Evolutionary conservation across 805 yeast genomes (phyloP), one percentile per base, ranked within the genome.

Genomic region (Pichia membranifaciens): DNA sequence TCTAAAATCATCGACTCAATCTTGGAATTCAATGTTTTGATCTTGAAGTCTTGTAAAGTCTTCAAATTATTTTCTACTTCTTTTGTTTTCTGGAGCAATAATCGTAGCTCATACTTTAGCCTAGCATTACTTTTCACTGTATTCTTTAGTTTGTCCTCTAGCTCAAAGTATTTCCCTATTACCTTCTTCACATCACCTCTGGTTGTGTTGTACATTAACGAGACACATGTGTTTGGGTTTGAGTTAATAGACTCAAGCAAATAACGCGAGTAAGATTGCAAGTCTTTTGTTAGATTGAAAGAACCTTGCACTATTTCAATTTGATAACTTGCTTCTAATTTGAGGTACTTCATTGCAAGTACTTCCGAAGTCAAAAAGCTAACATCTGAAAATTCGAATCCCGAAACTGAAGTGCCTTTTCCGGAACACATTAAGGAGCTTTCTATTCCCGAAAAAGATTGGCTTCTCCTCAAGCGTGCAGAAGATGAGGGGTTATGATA

Each of bases 51-150:
- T 41, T 60, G 53, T 36, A 68, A 47, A n/a, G 65, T 61, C 40
- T 58, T 59, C 34, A 66, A 51, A 39, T 81, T 73, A 23, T 80
- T 81, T 54, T 82, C 86, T 7, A 84, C 82, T 55, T 85, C 93
- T 38, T 77, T 73, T 41, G 85, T 73, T 54, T 84, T 80, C 20
- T 76, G 73, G 29, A 73, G 73, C 28, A 85, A 61, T 37, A 81
- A 66, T 18, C 84, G 65, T 39, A 81, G 67, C 58, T 85, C 91
- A 60, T 85, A 85, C 54, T 79, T 77, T 43, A 85, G 60, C 51
- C 82, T 69, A 3, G 86, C 81, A 31, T 78, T 74, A 43, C 78
- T 64, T 8, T 81, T 74, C 43, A 75, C 76, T 16, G 81, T 66
- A 50, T 81, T 84, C 22, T 64, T 60, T 44, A 74, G 58, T 49